phyloP scores from a whole-genome alignment of 2,329 filamentous ascomycete species.

The Akanthomyces uredinophilus region DNA sequence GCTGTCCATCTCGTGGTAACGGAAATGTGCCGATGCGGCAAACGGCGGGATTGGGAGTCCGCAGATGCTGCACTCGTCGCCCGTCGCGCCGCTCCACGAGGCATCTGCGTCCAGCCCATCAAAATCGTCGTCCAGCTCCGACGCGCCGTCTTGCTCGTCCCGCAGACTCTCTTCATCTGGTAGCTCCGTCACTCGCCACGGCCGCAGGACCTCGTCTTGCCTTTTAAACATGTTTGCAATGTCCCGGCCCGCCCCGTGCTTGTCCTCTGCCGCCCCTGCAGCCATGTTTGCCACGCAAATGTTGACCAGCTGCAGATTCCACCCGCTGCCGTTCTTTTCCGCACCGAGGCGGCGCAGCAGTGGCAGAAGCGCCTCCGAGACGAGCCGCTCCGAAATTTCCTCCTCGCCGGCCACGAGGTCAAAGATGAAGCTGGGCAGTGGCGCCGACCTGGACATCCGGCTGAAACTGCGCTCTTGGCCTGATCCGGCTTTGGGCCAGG shows the following conservation, averaged over 20 bases:
- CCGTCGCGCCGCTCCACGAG: constrained; percentile 28
- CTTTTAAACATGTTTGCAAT: constrained; percentile 77
- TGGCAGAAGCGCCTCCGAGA: constrained; percentile 61
- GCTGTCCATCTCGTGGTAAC: constrained; percentile 31
- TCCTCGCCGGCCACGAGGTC: constrained; percentile 53
- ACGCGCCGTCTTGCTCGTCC: constrained; percentile 20
- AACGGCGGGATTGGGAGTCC: constrained; percentile 51
- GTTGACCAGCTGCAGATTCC: constrained; percentile 81
- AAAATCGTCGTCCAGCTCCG: constrained; percentile 12
- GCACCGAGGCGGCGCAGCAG: constrained; percentile 63
- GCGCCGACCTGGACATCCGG: constrained; percentile 69
- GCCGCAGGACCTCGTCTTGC: constrained; percentile 64
- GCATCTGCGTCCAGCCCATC: not conserved
- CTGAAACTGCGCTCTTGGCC: constrained; percentile 55
- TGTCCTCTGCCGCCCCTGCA: constrained; percentile 44
- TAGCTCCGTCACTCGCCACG: constrained; percentile 53
- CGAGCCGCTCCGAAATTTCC: constrained; percentile 60
- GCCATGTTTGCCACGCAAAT: constrained; percentile 84
- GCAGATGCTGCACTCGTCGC: constrained; percentile 41
- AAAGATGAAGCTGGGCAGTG: constrained; percentile 71
- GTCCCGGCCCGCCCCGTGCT: constrained; percentile 60
- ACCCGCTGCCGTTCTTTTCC: constrained; percentile 53
- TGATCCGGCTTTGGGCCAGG: constrained; percentile 35
- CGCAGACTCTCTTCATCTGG: constrained; percentile 16
- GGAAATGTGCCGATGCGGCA: constrained; percentile 50